Evolutionary conservation across 768 basidiomycete genomes (phyloP).

Genomic region (Trametes villosa): DNA sequence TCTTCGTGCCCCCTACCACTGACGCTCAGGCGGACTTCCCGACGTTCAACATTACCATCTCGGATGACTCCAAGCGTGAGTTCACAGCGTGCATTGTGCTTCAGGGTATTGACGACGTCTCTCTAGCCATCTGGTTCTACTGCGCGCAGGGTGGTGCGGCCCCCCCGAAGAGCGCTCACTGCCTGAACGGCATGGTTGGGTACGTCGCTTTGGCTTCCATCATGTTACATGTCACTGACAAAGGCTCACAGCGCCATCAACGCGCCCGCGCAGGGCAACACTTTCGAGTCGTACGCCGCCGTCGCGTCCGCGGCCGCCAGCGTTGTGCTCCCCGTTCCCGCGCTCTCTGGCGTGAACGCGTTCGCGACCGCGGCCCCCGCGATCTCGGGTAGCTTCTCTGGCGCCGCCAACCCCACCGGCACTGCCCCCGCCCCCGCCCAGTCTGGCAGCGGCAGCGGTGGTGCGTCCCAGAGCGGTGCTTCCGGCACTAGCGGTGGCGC

Average conservation of each 20-base stretch:
- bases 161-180: conserved; percentile 46
- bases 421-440: conserved; percentile 5
- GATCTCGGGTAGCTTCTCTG: conserved; percentile 38
- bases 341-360: conserved; percentile 52
- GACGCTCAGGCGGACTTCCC: conserved; percentile 36
- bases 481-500: too few relatives aligned
- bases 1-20: conserved; percentile 39
- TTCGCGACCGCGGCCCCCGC: conserved; percentile 50
- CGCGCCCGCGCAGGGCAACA: conserved; percentile 49
- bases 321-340: conserved; percentile 42
- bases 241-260: conserved; percentile 50
- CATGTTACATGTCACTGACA: neutral
- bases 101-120: neutral
- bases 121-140: conserved; percentile 60
- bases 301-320: conserved; percentile 37
- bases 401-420: conserved; percentile 33
- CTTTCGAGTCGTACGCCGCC: conserved; percentile 42
- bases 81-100: neutral
- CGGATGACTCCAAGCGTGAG: conserved; percentile 50
- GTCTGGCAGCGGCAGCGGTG: neutral
- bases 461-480: too few relatives aligned
- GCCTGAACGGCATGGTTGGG: conserved; percentile 43
- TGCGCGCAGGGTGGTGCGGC: too few relatives aligned
- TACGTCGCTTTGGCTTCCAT: conserved; percentile 3
- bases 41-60: conserved; percentile 56